Conservation (phyloP, 1,284 basidiomycete genomes). For the Neolentinus lepideus region DNA sequence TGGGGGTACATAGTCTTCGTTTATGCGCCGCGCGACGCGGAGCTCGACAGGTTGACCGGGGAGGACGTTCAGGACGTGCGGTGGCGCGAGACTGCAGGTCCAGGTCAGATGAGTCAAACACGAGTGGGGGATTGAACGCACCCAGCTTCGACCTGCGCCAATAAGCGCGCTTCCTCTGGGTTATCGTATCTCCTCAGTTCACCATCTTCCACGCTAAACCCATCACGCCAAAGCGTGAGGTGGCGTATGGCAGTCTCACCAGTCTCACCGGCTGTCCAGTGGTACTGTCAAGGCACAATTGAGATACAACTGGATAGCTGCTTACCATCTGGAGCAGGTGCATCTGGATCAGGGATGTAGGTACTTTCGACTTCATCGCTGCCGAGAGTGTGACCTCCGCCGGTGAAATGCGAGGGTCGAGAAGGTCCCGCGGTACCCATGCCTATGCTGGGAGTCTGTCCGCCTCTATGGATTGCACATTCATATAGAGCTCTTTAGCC, state of each 20-base stretch:
- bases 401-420: constrained; percentile 41
- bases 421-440: constrained; percentile 10
- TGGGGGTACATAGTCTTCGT: constrained; percentile 69
- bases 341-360: constrained; percentile 64
- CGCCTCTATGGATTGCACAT: neutral
- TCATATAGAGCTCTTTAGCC: neutral
- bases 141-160: constrained; percentile 80
- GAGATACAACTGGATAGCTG: neutral
- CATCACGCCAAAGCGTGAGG: constrained; percentile 92
- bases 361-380: constrained; percentile 75
- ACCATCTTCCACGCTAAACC: constrained; percentile 91
- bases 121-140: constrained; percentile 28
- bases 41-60: constrained; percentile 85
- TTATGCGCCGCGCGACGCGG: constrained; percentile 66
- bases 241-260: constrained; percentile 51
- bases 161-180: constrained; percentile 65
- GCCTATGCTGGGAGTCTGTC: neutral
- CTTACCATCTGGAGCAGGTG: constrained; percentile 16
- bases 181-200: constrained; percentile 83
- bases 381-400: constrained; percentile 81
- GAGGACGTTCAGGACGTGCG: constrained; percentile 69
- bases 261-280: neutral
- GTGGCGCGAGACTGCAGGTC: constrained; percentile 63
- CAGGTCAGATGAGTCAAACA: neutral
- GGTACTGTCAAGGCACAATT: neutral